Evolutionary conservation across 2,329 filamentous ascomycete genomes (phyloP), one percentile per base, ranked within the genome.

Genomic region (Plectosphaerella plurivora): DNA sequence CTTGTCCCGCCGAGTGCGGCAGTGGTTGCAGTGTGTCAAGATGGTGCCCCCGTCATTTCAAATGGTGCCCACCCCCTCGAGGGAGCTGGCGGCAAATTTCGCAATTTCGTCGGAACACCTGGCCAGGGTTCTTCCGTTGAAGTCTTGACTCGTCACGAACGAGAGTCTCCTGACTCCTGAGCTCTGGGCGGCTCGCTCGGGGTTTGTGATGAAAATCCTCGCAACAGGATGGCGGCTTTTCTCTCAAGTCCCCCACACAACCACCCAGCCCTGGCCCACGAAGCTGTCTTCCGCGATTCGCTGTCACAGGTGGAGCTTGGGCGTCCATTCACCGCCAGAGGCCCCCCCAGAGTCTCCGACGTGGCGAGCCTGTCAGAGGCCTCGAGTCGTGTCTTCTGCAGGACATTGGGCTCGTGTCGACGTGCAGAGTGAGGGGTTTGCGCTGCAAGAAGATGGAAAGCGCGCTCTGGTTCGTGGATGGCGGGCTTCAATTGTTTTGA

Each of bases 301-400:
- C 61, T 57, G 47, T 37, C n/a, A 18, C 33, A 22, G 16, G 52
- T 57, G 59, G 56, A 53, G 25, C 53, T 45, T 49, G 55, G 55
- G 52, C 46, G 47, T 24, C 22, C 50, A 51, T 53, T 55, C 51
- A 55, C 52, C 54, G 53, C 51, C 37, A 49, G 39, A 50, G 39
- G 22, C 22, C 22, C 22, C 22, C 22, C 22, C 22, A 22, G 22
- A 22, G 22, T 22, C 49, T 42, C 39, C 49, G 39, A 35, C 44
- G 47, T 55, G 24, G 44, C 51, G 45, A 57, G 58, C 62, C 63
- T 65, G 60, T 66, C 61, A 65, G 56, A 63, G 56, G 53, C 55
- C 58, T 35, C 53, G 64, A 61, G 63, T 62, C 60, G 63, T 49
- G 28, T 51, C 55, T 61, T 62, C 62, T 55, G 60, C 52, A 50